Evolutionary conservation across 1,284 basidiomycete genomes (phyloP).

Genomic region (Lentinula novae-zelandiae): DNA sequence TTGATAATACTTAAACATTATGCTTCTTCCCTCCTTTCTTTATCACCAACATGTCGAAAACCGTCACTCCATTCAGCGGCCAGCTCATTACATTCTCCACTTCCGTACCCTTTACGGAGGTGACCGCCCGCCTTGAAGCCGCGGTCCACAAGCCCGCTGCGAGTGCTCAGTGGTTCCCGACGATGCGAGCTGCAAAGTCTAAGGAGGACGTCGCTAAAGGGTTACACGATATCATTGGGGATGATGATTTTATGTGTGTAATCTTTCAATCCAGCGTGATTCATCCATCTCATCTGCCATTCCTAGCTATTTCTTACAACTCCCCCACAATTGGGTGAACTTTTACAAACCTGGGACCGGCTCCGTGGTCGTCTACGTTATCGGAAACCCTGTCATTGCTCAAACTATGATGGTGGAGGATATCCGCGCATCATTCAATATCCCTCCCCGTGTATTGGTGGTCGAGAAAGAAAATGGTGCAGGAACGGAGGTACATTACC

Average conservation of each 20-base stretch:
- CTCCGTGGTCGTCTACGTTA: constrained; percentile 37
- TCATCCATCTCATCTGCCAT: neutral
- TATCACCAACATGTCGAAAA: constrained; percentile 19
- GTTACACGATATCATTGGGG: constrained; percentile 28
- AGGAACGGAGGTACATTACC: constrained; percentile 44
- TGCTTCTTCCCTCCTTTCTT: constrained; percentile 14
- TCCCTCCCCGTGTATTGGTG: constrained; percentile 47
- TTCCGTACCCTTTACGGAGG: constrained; percentile 34
- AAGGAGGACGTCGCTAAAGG: constrained; percentile 35
- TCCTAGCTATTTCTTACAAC: constrained; percentile 41
- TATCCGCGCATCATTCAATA: constrained; percentile 36
- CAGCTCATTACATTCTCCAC: constrained; percentile 45
- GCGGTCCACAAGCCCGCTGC: constrained; percentile 35
- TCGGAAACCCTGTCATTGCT: constrained; percentile 54
- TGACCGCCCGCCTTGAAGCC: constrained; percentile 40
- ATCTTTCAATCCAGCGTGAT: neutral
- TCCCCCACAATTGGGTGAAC: constrained; percentile 39
- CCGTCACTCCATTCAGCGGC: constrained; percentile 31
- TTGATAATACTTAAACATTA: too few relatives aligned
- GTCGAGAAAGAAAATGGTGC: constrained; percentile 34
- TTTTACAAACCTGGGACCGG: constrained; percentile 30
- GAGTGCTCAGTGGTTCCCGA: constrained; percentile 26
- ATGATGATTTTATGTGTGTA: constrained; percentile 44
- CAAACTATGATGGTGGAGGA: constrained; percentile 43
- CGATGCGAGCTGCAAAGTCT: constrained; percentile 26